Base-by-base conservation (phyloP, 2,329 filamentous ascomycete genomes). In the Monosporascus sp. region DNA sequence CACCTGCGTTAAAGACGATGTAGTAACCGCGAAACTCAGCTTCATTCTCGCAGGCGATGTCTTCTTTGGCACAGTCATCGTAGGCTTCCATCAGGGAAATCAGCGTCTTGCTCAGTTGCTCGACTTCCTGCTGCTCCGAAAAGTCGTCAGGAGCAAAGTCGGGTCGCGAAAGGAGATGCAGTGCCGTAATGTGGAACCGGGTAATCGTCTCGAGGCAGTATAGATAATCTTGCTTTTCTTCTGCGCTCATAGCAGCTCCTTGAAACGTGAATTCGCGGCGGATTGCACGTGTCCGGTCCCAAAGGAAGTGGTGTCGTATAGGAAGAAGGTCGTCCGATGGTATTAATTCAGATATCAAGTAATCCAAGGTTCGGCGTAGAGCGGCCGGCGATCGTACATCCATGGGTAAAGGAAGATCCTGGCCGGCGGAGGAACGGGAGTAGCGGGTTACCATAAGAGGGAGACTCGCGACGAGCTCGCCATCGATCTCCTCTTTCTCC, bases 251-350 rank as follows among this genome's bases (percentile, higher is more conserved):
- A 50, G 78, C 77, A 4, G 83, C 84, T 56, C 68, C 68, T 51
- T 88, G 84, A 54, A 87, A 85, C 18, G 83, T 82, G 60, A 88
- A 85, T 62, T 88, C 85, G 56, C 84, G 80, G 24, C 85, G 81
- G 52, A 88, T 83, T 8, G 83, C 83, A 53, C 85, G 74, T 22
- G 84, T 86, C 44, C 85, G 76, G 63, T 88, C 84, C 83, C 85
- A 87, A 1, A 88, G 72, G 53, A 86, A 88, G 52, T 79, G 80
- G 61, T 88, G 84, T 44, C 81, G 70, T 5, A 68, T 60, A 0
- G 80, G 74, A 6, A 88, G 71, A 48, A 81, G 75, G 54, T 74
- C 75, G 47, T 85, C 80, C 5, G 75, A 70, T 41, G 72, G 73
- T 45, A 88, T 70, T 3, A 88, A 69, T 49, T 79, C 74, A 60